Conservation (phyloP, 495 filamentous ascomycete genomes). For the Schizothecium vesticola region DNA sequence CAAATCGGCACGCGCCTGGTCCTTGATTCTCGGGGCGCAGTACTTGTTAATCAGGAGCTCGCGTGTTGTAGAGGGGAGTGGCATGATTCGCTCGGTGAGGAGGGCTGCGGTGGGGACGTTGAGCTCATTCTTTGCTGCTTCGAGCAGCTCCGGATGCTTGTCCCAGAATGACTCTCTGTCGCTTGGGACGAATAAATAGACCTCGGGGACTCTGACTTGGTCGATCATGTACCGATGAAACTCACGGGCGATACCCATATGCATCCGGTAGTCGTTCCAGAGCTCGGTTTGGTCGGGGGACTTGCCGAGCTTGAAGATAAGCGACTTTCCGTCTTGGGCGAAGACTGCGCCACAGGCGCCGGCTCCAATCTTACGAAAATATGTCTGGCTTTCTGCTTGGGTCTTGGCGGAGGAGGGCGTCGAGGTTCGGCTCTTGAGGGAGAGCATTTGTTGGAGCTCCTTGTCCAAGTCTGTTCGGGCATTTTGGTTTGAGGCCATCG, state of each 20-base stretch:
- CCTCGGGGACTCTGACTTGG: constrained; percentile 6
- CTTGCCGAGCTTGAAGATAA: constrained; percentile 12
- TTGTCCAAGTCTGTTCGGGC: neutral
- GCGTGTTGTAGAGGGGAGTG: constrained; percentile 8
- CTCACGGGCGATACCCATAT: neutral
- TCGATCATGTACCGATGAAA: neutral
- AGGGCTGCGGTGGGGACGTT: constrained; percentile 10
- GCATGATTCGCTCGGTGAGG: constrained; percentile 2
- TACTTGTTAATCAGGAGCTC: constrained; percentile 22
- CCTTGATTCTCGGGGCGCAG: constrained; percentile 15
- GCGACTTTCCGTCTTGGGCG: neutral
- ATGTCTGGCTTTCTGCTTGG: neutral
- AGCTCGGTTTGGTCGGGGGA: neutral
- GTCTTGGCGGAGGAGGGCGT: neutral
- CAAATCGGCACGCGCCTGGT: constrained; percentile 2
- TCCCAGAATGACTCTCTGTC: neutral
- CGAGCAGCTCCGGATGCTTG: neutral
- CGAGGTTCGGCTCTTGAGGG: neutral
- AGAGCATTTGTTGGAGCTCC: neutral
- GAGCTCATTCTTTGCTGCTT: neutral
- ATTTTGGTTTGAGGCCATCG: neutral
- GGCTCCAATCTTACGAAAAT: constrained; percentile 17
- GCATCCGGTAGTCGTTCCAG: constrained; percentile 9
- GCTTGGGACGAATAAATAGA: neutral
- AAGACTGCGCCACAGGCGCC: constrained; percentile 21